phyloP scores from a whole-genome alignment of 2,329 filamentous ascomycete species.

The Chaetomium olivaceum region DNA sequence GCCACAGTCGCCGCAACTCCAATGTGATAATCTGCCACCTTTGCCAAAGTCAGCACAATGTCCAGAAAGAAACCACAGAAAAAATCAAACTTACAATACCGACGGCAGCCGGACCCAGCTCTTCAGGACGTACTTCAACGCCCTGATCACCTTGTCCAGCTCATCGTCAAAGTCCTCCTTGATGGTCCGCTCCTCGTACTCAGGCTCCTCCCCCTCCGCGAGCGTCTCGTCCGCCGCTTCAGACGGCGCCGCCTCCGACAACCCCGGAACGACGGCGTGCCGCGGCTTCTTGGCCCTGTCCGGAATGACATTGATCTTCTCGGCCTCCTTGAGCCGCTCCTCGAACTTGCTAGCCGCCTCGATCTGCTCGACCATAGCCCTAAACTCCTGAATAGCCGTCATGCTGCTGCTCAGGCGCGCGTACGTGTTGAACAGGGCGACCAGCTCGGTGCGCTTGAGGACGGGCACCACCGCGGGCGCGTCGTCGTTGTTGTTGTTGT shows the following conservation, averaged over 20 bases:
- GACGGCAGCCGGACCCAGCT: conserved; percentile 71
- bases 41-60: conserved; percentile 9
- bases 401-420: conserved; percentile 83
- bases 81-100: conserved; percentile 61
- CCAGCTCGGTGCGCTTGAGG: conserved; percentile 85
- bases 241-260: conserved; percentile 42
- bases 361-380: conserved; percentile 50
- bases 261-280: conserved; percentile 37
- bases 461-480: conserved; percentile 53
- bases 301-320: conserved; percentile 35
- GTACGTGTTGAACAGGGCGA: conserved; percentile 92
- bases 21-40: conserved; percentile 48
- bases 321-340: conserved; percentile 31
- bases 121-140: conserved; percentile 64
- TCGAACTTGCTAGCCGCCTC: conserved; percentile 36
- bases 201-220: conserved; percentile 36
- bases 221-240: conserved; percentile 47
- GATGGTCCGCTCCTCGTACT: conserved; percentile 45
- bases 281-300: conserved; percentile 49
- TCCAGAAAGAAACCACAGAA: background rate
- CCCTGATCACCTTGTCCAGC: conserved; percentile 60
- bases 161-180: conserved; percentile 65
- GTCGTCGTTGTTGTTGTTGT: conserved; percentile 67
- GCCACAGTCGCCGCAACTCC: conserved; percentile 50
- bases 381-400: conserved; percentile 72